Percentiles rank a stretch among this genome's conserved stretches.
phyloP scores from a whole-genome alignment of 768 basidiomycete species.

The Obba rivulosa region DNA sequence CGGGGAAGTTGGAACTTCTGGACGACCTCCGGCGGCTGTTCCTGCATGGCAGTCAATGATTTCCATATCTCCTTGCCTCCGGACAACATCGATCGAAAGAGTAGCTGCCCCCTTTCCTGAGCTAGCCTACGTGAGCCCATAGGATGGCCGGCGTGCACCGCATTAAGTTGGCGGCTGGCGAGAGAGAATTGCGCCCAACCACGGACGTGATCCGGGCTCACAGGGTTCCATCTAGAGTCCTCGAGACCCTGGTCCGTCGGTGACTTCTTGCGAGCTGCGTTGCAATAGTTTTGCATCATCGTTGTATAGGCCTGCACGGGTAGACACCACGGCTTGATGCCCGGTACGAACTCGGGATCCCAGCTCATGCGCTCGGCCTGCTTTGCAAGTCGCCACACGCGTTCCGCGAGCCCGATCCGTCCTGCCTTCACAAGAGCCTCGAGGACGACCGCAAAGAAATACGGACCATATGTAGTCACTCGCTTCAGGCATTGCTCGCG shows the following conservation, averaged over 20 bases:
- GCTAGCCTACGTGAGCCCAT: slow-evolving; percentile 1
- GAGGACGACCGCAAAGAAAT: slow-evolving; percentile 53
- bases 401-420: slow-evolving; percentile 48
- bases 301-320: slow-evolving; percentile 64
- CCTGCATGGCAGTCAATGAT: slow-evolving; percentile 14
- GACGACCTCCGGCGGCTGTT: slow-evolving; percentile 6
- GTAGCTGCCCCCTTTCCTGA: slow-evolving; percentile 19
- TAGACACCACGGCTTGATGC: slow-evolving; percentile 53
- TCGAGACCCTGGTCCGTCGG: not conserved
- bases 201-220: slow-evolving; percentile 18
- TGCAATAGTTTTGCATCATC: slow-evolving; percentile 60
- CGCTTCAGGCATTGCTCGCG: slow-evolving; percentile 31
- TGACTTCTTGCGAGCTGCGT: slow-evolving; percentile 30
- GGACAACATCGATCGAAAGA: slow-evolving; percentile 23
- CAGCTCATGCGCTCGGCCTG: slow-evolving; percentile 56
- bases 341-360: slow-evolving; percentile 20
- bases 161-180: not conserved
- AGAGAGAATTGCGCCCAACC: slow-evolving; percentile 34
- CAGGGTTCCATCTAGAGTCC: slow-evolving; percentile 13
- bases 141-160: not conserved
- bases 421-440: slow-evolving; percentile 56
- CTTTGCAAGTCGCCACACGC: slow-evolving; percentile 59
- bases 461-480: slow-evolving; percentile 50
- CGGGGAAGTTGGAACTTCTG: not conserved
- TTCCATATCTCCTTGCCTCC: slow-evolving; percentile 13